Base-by-base conservation (phyloP, 202 grass and related monocot genomes). In the Carex sylvatica region DNA sequence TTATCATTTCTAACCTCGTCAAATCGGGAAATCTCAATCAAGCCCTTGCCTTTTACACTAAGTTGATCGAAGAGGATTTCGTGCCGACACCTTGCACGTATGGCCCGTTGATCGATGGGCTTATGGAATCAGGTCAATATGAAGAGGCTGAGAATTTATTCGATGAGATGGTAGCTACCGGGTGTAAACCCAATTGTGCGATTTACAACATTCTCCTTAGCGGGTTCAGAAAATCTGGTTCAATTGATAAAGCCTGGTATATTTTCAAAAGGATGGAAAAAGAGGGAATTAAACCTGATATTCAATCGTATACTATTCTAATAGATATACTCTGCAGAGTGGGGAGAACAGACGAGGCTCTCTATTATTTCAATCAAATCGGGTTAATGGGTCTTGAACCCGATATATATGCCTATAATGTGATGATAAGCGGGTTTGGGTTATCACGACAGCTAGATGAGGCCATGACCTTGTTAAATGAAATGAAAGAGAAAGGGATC, bases 141-240 rank as follows among this genome's bases (percentile, higher is more conserved):
- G 82, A 88, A 66, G 88, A 98, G 26, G 92, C 96, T 54, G 92
- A 93, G 87, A 84, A 81, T 46, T 53, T 98, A 61, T 92, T 93
- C 60, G 78, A 83, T 65, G 91, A 95, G 83, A 98, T 98, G 96
- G 22, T 88, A 75, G 91, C 88, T 68, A 88, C 87, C 62, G 89
- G 92, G 18, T 95, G 96, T 82, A 85, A 88, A 83, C 92, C 91
- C 72, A 95, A 95, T 75, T 85, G 83, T 78, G 88, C 91, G 40
- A 95, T 95, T 85, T 98, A 92, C 61, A 98, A 98, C 77, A 98
- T 98, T 90, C 62, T 95, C 61, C 84, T 95, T 35, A 95, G 92
- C 78, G 96, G 95, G 5, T 89, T 88, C 70, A 84, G 88, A 73
- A 87, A 93, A 77, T 86, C 92, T 44, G 88, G 96, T 82, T 74